These are phyloP conservation scores for Lepraria neglecta DNA, from an alignment of 495 filamentous ascomycete species.

Conservation along the genomic window DNA sequence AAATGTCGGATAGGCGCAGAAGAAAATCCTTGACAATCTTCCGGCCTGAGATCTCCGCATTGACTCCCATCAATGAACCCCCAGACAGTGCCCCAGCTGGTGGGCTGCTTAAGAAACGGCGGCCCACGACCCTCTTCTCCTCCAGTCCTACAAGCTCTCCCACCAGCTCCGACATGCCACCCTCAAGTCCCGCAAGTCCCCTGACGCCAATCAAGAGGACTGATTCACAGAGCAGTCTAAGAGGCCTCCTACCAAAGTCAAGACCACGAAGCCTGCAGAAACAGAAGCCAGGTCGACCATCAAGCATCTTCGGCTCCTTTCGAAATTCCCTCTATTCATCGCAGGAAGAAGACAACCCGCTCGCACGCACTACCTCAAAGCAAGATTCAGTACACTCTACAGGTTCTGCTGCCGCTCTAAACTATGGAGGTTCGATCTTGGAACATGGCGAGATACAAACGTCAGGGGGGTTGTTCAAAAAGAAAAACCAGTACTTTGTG, in stretches of 20 bases:
- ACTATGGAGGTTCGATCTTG: slow-evolving; percentile 36
- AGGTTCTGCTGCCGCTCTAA: slow-evolving; percentile 31
- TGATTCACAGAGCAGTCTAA: slow-evolving; percentile 26
- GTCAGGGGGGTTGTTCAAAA: slow-evolving; percentile 71
- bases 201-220: slow-evolving; percentile 22
- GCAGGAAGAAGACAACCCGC: slow-evolving; percentile 42
- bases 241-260: slow-evolving; percentile 20
- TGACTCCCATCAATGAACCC: slow-evolving; percentile 28
- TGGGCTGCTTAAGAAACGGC: slow-evolving; percentile 22
- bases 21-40: slow-evolving; percentile 31
- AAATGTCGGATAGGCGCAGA: slow-evolving; percentile 20
- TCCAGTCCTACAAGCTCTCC: slow-evolving; percentile 22
- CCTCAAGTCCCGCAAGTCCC: slow-evolving; percentile 24
- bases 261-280: slow-evolving; percentile 37
- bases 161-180: slow-evolving; percentile 18
- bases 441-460: slow-evolving; percentile 75
- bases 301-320: slow-evolving; percentile 53
- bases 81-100: slow-evolving; percentile 16
- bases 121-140: slow-evolving; percentile 14
- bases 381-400: slow-evolving; percentile 26
- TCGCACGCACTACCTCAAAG: slow-evolving; percentile 23
- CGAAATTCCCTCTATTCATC: slow-evolving; percentile 43
- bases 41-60: slow-evolving; percentile 23
- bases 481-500: slow-evolving; percentile 86
- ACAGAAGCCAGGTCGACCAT: slow-evolving; percentile 43